Evolutionary conservation across 805 yeast genomes (phyloP).

Genomic region (Tanozyma kutaoensis): DNA sequence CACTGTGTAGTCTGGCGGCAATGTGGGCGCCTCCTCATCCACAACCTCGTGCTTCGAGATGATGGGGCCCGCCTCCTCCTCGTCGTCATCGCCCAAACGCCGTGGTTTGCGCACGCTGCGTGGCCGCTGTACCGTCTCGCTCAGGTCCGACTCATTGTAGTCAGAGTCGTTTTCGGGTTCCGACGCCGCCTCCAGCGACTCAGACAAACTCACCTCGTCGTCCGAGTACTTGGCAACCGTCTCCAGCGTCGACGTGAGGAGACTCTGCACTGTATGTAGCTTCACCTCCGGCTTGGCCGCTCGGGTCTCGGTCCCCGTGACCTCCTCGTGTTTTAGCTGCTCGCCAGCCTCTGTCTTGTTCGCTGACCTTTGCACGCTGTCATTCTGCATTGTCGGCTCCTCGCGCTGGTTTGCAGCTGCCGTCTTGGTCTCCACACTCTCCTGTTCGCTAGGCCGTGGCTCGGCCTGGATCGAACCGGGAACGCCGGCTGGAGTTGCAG

Average conservation of each 20-base stretch:
- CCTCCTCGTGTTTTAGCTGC: background rate
- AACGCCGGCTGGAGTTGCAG: background rate
- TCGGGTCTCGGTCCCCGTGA: background rate
- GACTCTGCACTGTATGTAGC: background rate
- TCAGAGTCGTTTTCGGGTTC: background rate
- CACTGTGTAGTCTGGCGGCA: constrained; percentile 57
- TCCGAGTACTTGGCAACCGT: constrained; percentile 4
- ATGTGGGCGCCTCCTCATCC: constrained; percentile 52
- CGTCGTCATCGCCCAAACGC: constrained; percentile 21
- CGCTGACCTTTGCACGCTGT: background rate
- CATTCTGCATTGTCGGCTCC: background rate
- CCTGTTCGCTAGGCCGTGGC: background rate
- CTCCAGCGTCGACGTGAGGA: constrained; percentile 1
- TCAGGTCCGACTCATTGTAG: no score
- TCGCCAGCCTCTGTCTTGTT: background rate
- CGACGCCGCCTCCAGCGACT: constrained; percentile 1
- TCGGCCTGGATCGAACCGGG: background rate
- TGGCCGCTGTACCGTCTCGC: no score
- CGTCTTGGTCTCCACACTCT: background rate
- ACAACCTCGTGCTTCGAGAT: constrained; percentile 62
- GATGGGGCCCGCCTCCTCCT: constrained; percentile 50
- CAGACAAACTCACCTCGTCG: constrained; percentile 5
- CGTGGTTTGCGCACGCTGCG: no score
- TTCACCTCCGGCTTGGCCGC: background rate
- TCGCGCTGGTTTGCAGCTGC: background rate